Evolutionary conservation across 345 rosid species (phyloP).

Genomic region (Psidium friedrichsthalianum): DNA sequence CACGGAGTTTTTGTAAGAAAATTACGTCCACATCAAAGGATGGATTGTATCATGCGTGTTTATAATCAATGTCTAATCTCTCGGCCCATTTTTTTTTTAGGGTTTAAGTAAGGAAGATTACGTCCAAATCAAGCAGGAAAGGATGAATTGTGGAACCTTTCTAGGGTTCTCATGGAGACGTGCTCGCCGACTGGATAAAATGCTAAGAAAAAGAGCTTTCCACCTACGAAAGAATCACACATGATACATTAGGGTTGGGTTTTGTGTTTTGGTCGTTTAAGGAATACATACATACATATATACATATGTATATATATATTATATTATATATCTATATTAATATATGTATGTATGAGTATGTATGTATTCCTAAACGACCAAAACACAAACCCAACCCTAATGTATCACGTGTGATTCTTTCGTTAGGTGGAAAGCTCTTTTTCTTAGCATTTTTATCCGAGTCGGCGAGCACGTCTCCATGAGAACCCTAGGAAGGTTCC

Average conservation of each 20-base stretch:
- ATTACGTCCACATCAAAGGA: neutral
- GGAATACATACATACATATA: neutral
- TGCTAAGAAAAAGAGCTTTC: neutral
- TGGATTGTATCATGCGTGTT: neutral
- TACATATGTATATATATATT: neutral
- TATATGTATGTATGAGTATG: too few relatives aligned
- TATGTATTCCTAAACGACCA: neutral
- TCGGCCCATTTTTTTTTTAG: neutral
- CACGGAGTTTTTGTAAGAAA: neutral
- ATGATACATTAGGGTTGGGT: neutral
- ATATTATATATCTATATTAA: too few relatives aligned
- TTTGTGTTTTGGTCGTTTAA: neutral
- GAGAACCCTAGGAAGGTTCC: neutral
- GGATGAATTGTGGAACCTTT: neutral
- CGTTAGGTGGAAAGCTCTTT: neutral
- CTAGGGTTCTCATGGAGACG: neutral
- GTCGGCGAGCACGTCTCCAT: neutral
- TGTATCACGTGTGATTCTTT: neutral
- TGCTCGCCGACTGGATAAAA: neutral
- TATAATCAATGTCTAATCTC: neutral
- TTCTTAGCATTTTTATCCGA: neutral
- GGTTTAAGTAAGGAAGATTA: neutral
- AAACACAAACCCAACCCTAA: neutral
- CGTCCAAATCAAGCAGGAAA: neutral
- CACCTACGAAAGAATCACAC: neutral